A percentile compares a stretch with the other conserved stretches of the same genome.
Conservation (phyloP, 176 grass and related monocot species). For the Musa troglodytarum region DNA sequence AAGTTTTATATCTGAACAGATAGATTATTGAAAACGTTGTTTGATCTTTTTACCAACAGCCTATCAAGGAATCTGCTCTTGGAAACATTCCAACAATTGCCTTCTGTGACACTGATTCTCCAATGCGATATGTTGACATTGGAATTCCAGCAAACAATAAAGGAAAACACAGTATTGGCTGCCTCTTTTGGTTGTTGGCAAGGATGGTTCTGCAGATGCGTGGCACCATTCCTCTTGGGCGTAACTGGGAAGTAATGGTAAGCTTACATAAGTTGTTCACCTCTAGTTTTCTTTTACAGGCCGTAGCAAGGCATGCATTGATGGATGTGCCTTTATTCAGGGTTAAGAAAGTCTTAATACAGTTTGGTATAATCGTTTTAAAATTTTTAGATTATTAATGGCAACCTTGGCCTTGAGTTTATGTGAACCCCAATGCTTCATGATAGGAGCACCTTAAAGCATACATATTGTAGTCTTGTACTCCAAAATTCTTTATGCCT, state of each 20-base stretch:
- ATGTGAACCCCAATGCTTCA: neutral
- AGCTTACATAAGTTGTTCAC: neutral
- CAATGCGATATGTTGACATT: slow-evolving; percentile 20
- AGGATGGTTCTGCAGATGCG: slow-evolving; percentile 19
- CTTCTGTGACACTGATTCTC: slow-evolving; percentile 16
- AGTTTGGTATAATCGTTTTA: neutral
- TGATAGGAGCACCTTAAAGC: too few species aligned
- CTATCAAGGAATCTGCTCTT: slow-evolving; percentile 13
- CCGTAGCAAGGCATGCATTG: too few species aligned
- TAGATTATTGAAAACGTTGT: neutral
- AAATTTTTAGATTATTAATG: neutral
- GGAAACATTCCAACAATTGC: slow-evolving; percentile 19
- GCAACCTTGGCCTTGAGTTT: neutral
- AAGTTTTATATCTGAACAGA: neutral
- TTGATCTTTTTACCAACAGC: slow-evolving; percentile 1
- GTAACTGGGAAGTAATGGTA: slow-evolving; percentile 16
- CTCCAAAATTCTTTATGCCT: too few species aligned
- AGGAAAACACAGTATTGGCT: slow-evolving; percentile 14
- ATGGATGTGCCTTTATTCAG: too few species aligned
- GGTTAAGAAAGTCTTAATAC: too few species aligned
- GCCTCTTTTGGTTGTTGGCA: slow-evolving; percentile 14
- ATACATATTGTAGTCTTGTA: too few species aligned
- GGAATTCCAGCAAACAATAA: slow-evolving; percentile 15
- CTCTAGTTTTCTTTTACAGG: too few species aligned
- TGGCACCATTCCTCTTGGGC: slow-evolving; percentile 1